Base-by-base conservation (phyloP, 441 rosid species). In the Isatis lusitanica region DNA sequence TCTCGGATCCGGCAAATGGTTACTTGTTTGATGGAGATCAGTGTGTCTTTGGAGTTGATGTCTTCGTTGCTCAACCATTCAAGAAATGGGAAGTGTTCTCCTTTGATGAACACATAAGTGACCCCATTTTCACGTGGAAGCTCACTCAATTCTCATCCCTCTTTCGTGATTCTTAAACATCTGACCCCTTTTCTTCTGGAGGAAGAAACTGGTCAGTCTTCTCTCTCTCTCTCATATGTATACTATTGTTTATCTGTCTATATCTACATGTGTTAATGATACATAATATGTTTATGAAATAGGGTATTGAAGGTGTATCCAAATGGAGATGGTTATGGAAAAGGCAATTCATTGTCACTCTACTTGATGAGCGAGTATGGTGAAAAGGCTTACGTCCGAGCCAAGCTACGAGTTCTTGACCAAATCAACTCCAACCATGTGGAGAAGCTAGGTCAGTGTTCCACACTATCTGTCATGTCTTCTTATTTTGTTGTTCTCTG, bases 261-360 rank as follows among this genome's bases (percentile, higher is more conserved):
- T n/a, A n/a, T n/a, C n/a, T n/a, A n/a, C n/a, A n/a, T n/a, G n/a
- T n/a, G n/a, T n/a, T n/a, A n/a, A n/a, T n/a, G 24, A 21, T 21
- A 21, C 24, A 21, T 21, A 21, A n/a, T n/a, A 21, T 21, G 24
- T 21, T 21, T 1, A 21, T 21, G 24, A 10, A 68, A 40, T 31
- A 72, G 76, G 76, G 44, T 31, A 0, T 63, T 72, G 47, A 63
- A 72, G 42, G 55, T 63, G 6, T 72, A 52, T 63, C 76, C 76
- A 52, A 63, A 63, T 63, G 70, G 70, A 10, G 5, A 40, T 63
- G 76, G 70, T 24, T 4, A 2, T 31, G 76, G 36, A 52, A 28
- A 3, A 26, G 76, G 21, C 33, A 63, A 52, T 30, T 72, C 12
- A 16, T 52, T 72, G 46, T 72, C 70, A 17, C 55, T 72, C 26